Percentiles rank a stretch among this genome's conserved stretches.
phyloP scores from a whole-genome alignment of 2,329 filamentous ascomycete species.

The Sclerotinia spermophila region DNA sequence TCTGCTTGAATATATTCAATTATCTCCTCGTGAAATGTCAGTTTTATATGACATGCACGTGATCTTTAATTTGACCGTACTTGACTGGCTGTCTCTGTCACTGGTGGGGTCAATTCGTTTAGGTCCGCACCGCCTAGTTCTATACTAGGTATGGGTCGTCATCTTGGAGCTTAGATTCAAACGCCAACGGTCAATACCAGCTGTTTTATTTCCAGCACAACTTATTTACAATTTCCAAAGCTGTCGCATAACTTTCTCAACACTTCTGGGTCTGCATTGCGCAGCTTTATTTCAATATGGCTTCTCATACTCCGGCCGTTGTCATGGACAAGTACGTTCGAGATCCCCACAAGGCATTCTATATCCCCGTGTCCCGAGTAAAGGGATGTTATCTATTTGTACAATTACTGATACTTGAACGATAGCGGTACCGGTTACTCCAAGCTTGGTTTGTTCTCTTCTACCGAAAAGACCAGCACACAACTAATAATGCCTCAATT shows the following conservation, averaged over 20 bases:
- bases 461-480: background rate
- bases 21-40: background rate
- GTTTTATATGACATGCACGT: background rate
- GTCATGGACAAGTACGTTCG: slow-evolving; percentile 99
- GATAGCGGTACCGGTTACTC: slow-evolving; percentile 97
- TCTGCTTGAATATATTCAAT: background rate
- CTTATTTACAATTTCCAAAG: slow-evolving; percentile 18
- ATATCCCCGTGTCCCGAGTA: slow-evolving; percentile 10
- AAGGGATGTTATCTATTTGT: background rate
- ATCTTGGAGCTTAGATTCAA: slow-evolving; percentile 23
- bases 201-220: slow-evolving; percentile 11
- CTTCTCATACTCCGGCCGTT: slow-evolving; percentile 99
- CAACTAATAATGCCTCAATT: slow-evolving; percentile 15
- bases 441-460: slow-evolving; percentile 76
- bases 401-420: slow-evolving; percentile 32
- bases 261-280: slow-evolving; percentile 30
- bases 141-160: slow-evolving; percentile 23
- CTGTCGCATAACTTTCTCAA: slow-evolving; percentile 34
- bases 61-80: background rate
- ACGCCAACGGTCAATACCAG: slow-evolving; percentile 14
- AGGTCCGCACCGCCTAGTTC: slow-evolving; percentile 14
- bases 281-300: slow-evolving; percentile 59
- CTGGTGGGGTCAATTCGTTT: slow-evolving; percentile 20
- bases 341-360: slow-evolving; percentile 31
- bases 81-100: slow-evolving; percentile 7